These are phyloP conservation scores for Heracleum sosnowskyi DNA, from an alignment of 129 eudicot genomes.

Conservation along the genomic window DNA sequence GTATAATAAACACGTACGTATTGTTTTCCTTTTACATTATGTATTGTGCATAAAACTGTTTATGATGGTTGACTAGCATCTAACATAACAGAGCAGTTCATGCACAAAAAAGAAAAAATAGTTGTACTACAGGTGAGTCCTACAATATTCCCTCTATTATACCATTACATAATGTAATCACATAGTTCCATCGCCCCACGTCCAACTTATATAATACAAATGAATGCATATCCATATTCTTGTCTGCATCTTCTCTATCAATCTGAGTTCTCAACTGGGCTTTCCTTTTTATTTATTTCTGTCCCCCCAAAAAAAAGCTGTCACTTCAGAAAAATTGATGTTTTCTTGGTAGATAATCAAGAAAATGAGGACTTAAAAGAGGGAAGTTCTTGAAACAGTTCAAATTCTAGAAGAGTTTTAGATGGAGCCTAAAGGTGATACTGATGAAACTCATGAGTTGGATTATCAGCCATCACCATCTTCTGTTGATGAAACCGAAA, in stretches of 20 bases:
- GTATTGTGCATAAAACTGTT: not conserved
- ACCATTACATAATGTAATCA: not conserved
- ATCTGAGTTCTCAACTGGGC: not conserved
- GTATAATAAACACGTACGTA: no score
- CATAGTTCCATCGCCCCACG: slow-evolving; percentile 6
- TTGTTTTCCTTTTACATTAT: no score
- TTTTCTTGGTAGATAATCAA: no score
- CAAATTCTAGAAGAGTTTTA: slow-evolving; percentile 10
- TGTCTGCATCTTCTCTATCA: not conserved
- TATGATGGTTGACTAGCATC: not conserved
- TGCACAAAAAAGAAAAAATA: not conserved
- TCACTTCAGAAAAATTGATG: no score
- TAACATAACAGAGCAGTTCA: slow-evolving; percentile 1
- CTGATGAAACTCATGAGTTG: slow-evolving; percentile 46
- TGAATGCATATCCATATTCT: not conserved
- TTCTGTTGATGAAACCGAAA: slow-evolving; percentile 45
- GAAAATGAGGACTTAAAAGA: slow-evolving; percentile 9
- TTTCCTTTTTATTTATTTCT: not conserved
- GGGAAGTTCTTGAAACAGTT: slow-evolving; percentile 55
- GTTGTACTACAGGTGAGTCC: not conserved
- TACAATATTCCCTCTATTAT: not conserved
- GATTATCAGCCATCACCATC: slow-evolving; percentile 53
- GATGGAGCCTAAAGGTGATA: slow-evolving; percentile 49
- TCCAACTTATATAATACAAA: not conserved
- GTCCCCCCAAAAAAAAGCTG: no score